Evolutionary conservation across 192 early-diverging fungal species (phyloP), one percentile per base, ranked within the genome.

Genomic region (Funneliformis mosseae): DNA sequence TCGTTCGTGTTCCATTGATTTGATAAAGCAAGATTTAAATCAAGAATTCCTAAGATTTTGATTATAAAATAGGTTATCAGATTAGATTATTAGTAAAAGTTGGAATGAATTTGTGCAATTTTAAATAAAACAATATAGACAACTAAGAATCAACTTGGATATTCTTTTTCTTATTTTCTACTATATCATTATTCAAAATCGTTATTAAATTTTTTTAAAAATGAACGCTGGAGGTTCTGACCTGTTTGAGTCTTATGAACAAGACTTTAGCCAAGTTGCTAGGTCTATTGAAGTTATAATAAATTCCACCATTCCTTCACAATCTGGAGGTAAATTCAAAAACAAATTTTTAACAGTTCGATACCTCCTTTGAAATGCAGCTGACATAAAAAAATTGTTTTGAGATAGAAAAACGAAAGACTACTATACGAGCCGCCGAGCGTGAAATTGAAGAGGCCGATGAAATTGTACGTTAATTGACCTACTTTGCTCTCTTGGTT

Each of bases 361-460:
- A 11, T 23, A 72, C 63, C 8, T 46, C 25, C 21, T n/a, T 16
- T 46, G 21, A 48, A 25, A 33, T 33, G 21, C 18, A 39, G 38
- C 14, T 68, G 9, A 8, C n/a, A 27, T 63, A 28, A 6, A n/a
- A n/a, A 23, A 69, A 18, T 46, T 55, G 33, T 38, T 23, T 73
- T 50, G 33, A 28, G 21, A 46, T 85, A 94, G 94, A 96, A 77
- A 84, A 90, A 83, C 87, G 90, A 77, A 96, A 95, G 81, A 88
- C 91, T 14, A 89, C 94, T 23, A 81, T 91, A 59, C 94, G 93
- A 71, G 92, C 94, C 16, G 86, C 92, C 28, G 92, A 95, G 81
- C 88, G 95, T 77, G 95, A 97, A 82, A 84, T 97, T 33, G 94
- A 95, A 41, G 97, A 98, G 82, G 94, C 93, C 6, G 92, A 93